These are phyloP conservation scores for Prunus campanulata DNA, from an alignment of 306 rosid genomes.

Conservation along the genomic window DNA sequence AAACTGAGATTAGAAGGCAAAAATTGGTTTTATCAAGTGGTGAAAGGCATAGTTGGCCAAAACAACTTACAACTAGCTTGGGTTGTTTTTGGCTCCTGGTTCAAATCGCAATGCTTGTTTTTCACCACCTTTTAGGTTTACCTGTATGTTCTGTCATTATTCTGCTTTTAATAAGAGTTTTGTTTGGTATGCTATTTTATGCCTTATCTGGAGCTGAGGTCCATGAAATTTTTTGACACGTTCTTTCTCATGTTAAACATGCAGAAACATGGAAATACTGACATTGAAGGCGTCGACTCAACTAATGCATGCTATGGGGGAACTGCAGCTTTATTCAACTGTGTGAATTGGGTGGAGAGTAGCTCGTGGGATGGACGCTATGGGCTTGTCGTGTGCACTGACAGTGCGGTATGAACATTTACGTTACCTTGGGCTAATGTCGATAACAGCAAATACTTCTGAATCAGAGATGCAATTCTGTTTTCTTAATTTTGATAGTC, in stretches of 20 bases:
- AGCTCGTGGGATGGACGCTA: constrained; percentile 99
- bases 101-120: neutral
- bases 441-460: neutral
- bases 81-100: neutral
- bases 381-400: constrained; percentile 97
- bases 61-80: neutral
- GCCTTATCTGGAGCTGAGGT: neutral
- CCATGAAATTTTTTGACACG: neutral
- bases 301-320: constrained; percentile 99
- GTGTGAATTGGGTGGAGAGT: constrained; percentile 99
- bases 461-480: neutral
- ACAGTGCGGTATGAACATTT: constrained; percentile 75
- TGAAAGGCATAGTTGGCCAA: neutral
- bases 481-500: neutral
- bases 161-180: neutral
- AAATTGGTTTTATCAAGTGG: neutral
- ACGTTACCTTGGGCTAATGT: constrained; percentile 20
- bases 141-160: neutral
- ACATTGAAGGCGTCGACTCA: constrained; percentile 95
- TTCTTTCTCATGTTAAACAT: constrained; percentile 30
- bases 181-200: neutral
- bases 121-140: neutral
- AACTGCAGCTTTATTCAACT: constrained; percentile 94
- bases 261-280: constrained; percentile 86
- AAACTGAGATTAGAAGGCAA: neutral